These are phyloP conservation scores for Fusarium pseudograminearum DNA, from an alignment of 2,329 filamentous ascomycete genomes.

Conservation along the genomic window DNA sequence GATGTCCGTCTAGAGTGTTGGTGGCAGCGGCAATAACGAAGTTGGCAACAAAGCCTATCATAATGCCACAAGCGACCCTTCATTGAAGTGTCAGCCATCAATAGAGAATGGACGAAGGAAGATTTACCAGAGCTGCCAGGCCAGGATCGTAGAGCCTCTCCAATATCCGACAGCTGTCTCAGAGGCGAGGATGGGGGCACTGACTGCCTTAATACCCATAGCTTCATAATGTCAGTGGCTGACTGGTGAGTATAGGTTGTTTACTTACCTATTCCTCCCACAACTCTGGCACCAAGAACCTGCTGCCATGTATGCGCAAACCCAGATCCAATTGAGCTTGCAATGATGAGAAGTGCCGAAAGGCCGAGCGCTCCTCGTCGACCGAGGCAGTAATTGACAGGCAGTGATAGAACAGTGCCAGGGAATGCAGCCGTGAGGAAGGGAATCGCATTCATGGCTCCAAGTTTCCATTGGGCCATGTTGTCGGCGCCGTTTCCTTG, in stretches of 20 bases:
- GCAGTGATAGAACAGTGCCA: slow-evolving; percentile 54
- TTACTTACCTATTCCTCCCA: slow-evolving; percentile 32
- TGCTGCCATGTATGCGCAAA: slow-evolving; percentile 50
- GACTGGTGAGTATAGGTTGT: accelerated
- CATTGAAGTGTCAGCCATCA: background rate
- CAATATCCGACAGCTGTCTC: slow-evolving; percentile 62
- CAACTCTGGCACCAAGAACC: slow-evolving; percentile 49
- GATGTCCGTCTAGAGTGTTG: slow-evolving; percentile 3
- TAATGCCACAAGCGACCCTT: slow-evolving; percentile 46
- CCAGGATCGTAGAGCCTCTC: slow-evolving; percentile 61
- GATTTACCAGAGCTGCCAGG: slow-evolving; percentile 60
- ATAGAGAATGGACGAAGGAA: background rate
- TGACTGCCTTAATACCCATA: slow-evolving; percentile 64
- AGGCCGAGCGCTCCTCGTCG: slow-evolving; percentile 55
- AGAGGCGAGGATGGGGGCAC: slow-evolving; percentile 60
- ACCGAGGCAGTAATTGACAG: slow-evolving; percentile 55
- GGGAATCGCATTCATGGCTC: slow-evolving; percentile 54
- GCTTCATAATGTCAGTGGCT: slow-evolving; percentile 40
- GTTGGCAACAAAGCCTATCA: slow-evolving; percentile 43
- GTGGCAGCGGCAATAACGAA: slow-evolving; percentile 29
- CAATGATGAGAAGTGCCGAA: slow-evolving; percentile 54
- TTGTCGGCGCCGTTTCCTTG: background rate
- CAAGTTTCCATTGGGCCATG: slow-evolving; percentile 36
- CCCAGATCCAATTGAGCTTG: slow-evolving; percentile 53
- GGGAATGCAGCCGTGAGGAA: slow-evolving; percentile 54